A percentile compares a stretch with the other conserved stretches of the same genome.
These are phyloP conservation scores for Vitis vinifera DNA, from an alignment of 164 flowering plant species.

Conservation along the genomic window DNA sequence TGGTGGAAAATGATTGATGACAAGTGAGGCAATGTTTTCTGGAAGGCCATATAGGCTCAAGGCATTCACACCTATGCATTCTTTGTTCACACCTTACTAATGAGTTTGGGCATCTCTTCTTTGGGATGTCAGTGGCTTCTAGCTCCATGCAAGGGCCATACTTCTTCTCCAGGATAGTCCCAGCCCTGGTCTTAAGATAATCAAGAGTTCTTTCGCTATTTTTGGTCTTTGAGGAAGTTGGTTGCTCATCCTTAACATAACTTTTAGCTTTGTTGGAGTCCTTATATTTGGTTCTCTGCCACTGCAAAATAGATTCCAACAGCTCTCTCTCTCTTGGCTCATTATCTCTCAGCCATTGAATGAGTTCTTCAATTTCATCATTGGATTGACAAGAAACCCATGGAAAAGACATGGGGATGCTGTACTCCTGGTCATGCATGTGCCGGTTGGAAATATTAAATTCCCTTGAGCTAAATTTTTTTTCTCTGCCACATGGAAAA, in stretches of 20 bases:
- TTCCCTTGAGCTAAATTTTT: conserved; percentile 16
- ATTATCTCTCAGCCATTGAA: conserved; percentile 57
- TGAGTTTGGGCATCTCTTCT: conserved; percentile 41
- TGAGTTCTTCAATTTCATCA: conserved; percentile 57
- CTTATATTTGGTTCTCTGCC: conserved; percentile 40
- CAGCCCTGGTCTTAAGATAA: conserved; percentile 56
- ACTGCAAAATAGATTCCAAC: conserved; percentile 66
- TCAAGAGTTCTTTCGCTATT: conserved; percentile 25
- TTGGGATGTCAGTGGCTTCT: conserved; percentile 32
- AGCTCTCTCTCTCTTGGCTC: conserved; percentile 76
- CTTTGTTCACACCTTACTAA: conserved; percentile 37
- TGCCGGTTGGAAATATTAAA: conserved; percentile 31
- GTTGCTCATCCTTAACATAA: conserved; percentile 20
- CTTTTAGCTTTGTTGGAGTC: conserved; percentile 23
- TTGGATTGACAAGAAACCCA: conserved; percentile 68
- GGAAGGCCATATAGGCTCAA: conserved; percentile 77
- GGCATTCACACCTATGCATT: conserved; percentile 75
- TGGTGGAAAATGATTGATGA: conserved; percentile 59
- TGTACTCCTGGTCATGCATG: conserved; percentile 19
- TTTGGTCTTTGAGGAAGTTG: conserved; percentile 7
- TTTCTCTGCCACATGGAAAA: conserved; percentile 11
- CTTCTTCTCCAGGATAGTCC: conserved; percentile 49
- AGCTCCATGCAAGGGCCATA: conserved; percentile 57
- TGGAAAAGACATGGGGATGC: conserved; percentile 21
- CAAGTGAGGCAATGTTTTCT: conserved; percentile 74